A percentile compares a stretch with the other conserved stretches of the same genome.
Conservation (phyloP, 2,329 filamentous ascomycete genomes). For the Cordyceps javanica region DNA sequence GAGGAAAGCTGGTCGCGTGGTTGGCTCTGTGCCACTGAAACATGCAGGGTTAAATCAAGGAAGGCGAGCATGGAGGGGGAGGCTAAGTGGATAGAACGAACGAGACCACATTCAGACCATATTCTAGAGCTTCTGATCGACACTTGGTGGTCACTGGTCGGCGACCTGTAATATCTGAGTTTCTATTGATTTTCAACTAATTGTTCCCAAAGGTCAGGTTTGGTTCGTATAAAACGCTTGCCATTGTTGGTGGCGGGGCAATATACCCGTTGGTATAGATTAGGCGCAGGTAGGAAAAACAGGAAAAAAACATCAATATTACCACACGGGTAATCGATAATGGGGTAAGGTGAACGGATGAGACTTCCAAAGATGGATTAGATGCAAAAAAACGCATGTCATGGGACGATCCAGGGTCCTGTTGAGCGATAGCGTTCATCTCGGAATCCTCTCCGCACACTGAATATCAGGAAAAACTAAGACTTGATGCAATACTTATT, state of each 20-base stretch:
- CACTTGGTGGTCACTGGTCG: neutral
- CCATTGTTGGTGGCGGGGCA: neutral
- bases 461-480: neutral
- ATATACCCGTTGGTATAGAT: neutral
- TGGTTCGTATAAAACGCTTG: neutral
- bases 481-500: neutral
- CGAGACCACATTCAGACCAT: neutral
- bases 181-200: neutral
- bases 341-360: neutral
- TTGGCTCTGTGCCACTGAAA: neutral
- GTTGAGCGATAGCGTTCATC: neutral
- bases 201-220: neutral
- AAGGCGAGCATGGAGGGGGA: neutral
- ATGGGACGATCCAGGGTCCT: constrained; percentile 3
- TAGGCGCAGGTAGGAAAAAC: neutral
- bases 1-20: neutral
- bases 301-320: neutral
- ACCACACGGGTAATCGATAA: neutral
- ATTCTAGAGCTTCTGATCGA: constrained; percentile 10
- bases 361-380: neutral
- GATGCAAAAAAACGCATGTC: neutral
- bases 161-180: neutral
- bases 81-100: neutral
- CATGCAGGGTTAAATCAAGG: neutral
- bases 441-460: neutral